phyloP scores from a whole-genome alignment of 345 rosid genomes.

The Gossypium ekmanianum region DNA sequence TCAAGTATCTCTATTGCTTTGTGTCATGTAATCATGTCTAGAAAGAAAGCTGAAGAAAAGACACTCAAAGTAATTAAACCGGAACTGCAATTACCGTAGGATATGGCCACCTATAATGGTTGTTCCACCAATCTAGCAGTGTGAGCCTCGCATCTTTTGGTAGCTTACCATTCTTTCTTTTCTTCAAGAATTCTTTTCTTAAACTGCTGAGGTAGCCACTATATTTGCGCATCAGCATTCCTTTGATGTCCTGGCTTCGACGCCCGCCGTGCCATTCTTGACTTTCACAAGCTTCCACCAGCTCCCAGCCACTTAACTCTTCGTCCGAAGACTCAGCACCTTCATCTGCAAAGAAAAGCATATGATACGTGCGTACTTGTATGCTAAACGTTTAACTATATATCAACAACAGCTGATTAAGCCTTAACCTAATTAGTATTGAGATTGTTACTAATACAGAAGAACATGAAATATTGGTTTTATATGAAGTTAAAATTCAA shows the following conservation, averaged over 20 bases:
- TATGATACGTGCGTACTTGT: neutral
- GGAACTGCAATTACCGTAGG: constrained; percentile 45
- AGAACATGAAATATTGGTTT: too few relatives aligned
- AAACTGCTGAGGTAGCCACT: constrained; percentile 52
- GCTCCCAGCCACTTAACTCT: neutral
- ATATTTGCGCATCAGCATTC: constrained; percentile 51
- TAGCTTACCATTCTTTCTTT: constrained; percentile 56
- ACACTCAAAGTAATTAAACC: neutral
- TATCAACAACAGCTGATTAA: neutral
- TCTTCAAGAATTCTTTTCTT: constrained; percentile 59
- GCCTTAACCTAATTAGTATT: too few relatives aligned
- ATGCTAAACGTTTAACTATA: neutral
- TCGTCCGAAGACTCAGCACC: too few relatives aligned
- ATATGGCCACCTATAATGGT: constrained; percentile 62
- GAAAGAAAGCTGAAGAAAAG: neutral
- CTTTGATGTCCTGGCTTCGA: constrained; percentile 35
- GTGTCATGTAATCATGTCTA: too few relatives aligned
- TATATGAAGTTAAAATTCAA: too few relatives aligned
- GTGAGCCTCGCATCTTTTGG: constrained; percentile 51
- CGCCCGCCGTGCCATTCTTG: constrained; percentile 20
- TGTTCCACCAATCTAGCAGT: constrained; percentile 63
- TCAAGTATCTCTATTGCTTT: too few relatives aligned
- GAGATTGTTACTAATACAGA: too few relatives aligned
- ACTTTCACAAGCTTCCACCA: constrained; percentile 36
- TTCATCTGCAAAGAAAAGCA: constrained; percentile 30